Percentiles rank a stretch among this genome's conserved stretches.
Evolutionary conservation across 179 eudicot genomes (phyloP).

Genomic region (Carnegiea gigantea): DNA sequence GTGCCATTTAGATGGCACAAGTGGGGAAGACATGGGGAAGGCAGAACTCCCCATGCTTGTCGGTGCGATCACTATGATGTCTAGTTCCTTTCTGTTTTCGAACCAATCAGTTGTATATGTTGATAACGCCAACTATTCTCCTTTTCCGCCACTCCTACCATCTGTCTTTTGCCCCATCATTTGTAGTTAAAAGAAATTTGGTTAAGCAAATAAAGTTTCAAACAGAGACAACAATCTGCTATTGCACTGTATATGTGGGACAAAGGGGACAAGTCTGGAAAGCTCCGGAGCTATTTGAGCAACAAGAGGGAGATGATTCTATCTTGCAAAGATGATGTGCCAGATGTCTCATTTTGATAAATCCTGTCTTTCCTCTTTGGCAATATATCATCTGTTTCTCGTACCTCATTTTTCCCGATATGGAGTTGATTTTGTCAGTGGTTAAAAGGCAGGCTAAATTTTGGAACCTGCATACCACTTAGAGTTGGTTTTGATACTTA

Average conservation of each 20-base stretch:
- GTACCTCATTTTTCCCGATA: background rate
- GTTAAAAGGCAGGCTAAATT: background rate
- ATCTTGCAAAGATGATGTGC: background rate
- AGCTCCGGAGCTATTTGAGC: background rate
- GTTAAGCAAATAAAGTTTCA: background rate
- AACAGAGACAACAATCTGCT: background rate
- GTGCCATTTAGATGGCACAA: background rate
- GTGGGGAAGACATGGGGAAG: background rate
- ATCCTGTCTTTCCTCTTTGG: background rate
- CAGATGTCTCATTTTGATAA: background rate
- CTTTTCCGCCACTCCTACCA: background rate
- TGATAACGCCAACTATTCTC: background rate
- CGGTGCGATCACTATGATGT: background rate
- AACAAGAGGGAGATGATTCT: background rate
- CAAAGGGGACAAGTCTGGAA: background rate
- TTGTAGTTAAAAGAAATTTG: too few species aligned
- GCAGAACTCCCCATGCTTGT: background rate
- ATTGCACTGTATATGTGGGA: background rate
- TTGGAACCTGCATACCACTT: background rate
- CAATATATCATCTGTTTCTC: background rate
- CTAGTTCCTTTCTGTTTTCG: background rate
- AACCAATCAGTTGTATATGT: background rate
- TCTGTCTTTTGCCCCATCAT: background rate
- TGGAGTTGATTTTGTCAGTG: background rate
- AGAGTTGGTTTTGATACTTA: constrained; percentile 6